Evolutionary conservation across 208 protist genomes (phyloP), one percentile per base, ranked within the genome.

Genomic region (Crithidia brevicula): DNA sequence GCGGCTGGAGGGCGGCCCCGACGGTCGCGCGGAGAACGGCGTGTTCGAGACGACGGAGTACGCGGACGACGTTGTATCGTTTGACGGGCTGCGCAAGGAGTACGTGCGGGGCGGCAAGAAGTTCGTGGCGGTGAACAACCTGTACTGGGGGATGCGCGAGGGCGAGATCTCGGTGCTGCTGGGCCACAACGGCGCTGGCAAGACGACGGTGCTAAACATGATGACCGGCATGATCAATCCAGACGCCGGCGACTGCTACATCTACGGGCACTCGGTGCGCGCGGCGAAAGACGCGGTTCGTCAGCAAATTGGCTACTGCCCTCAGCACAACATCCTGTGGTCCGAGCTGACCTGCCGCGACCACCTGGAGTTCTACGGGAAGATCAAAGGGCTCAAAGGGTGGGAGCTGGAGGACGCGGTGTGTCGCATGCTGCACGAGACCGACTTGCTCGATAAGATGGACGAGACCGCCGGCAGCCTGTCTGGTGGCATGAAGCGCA

Each of bases 241-340:
- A 2, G 81, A 90, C 54, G 69, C 49, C 18, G 93, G 93, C 3
- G 90, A 97, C 74, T 92, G 84, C 61, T 71, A 75, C 67, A 76
- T 93, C 51, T 85, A 90, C 63, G 85, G 84, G 28, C 34, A 82
- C 57, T 88, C 79, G 10, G 77, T 98, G 38, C 74, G 65, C 27
- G 53, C 61, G 6, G 31, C 93, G 6, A 49, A 93, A 23, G 45
- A 57, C 11, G 60, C 67, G 27, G 83, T 89, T 56, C 75, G 91
- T n/a, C 78, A 90, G 38, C 56, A 84, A 36, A 94, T 98, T 51
- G 97, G 98, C 60, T 87, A 96, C 23, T 99, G 97, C 81, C 95
- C 96, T 16, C 97, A 99, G 85, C 93, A 97, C 77, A 97, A 98
- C 86, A 92, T 98, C 72, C 77, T 98, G 1, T 99, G 94, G 91